A percentile compares a stretch with the other conserved stretches of the same genome.
Conservation (phyloP, 805 yeast species). For the Candida sakaeoensis region DNA sequence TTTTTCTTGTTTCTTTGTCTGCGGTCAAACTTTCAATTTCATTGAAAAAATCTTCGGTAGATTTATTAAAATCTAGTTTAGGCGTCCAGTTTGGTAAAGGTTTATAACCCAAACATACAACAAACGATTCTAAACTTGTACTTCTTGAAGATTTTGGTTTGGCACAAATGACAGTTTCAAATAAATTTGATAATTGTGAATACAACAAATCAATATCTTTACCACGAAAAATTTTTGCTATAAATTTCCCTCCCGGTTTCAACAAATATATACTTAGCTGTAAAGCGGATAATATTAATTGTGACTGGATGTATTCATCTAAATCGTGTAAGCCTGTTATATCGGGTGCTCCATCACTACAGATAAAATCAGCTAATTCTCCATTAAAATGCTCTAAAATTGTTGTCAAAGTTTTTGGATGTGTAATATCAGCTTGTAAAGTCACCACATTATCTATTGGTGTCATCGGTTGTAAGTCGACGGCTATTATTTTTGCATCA, state of each 20-base stretch:
- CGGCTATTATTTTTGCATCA: conserved; percentile 80
- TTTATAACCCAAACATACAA: conserved; percentile 83
- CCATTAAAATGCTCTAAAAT: conserved; percentile 85
- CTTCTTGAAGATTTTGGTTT: conserved; percentile 96
- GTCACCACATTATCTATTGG: conserved; percentile 91
- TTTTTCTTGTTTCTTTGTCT: conserved; percentile 59
- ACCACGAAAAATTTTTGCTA: conserved; percentile 95
- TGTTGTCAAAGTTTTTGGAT: conserved; percentile 77
- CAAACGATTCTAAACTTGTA: conserved; percentile 88
- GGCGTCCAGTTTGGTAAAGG: conserved; percentile 89
- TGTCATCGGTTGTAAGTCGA: conserved; percentile 95
- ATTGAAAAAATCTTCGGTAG: conserved; percentile 82
- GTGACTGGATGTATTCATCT: conserved; percentile 96
- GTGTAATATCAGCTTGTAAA: conserved; percentile 95
- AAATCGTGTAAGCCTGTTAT: conserved; percentile 96
- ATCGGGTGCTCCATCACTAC: conserved; percentile 98
- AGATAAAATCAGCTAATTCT: conserved; percentile 89
- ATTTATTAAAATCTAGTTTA: conserved; percentile 45
- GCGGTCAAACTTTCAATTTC: conserved; percentile 55
- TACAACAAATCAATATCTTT: conserved; percentile 91
- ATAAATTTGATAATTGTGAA: conserved; percentile 84
- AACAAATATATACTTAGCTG: conserved; percentile 87
- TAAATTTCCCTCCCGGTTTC: conserved; percentile 87
- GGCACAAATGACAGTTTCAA: conserved; percentile 87
- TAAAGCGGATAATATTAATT: conserved; percentile 83